Evolutionary conservation across 179 eudicot species (phyloP).

Genomic region (Gypsophila paniculata): DNA sequence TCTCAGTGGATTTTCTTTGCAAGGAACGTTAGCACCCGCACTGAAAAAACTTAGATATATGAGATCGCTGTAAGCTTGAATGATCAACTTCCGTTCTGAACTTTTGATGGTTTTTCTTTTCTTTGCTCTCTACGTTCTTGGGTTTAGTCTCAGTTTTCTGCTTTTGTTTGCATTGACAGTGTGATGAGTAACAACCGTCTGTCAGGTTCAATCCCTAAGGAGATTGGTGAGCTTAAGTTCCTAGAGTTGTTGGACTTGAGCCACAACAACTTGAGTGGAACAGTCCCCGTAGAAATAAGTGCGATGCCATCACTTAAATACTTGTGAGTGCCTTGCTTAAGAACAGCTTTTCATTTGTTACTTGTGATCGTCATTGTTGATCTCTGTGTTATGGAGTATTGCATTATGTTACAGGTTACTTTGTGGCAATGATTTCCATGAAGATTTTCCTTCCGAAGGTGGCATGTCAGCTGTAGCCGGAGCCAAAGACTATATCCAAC

Average conservation of each 20-base stretch:
- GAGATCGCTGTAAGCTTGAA: constrained; percentile 38
- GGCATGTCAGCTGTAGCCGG: constrained; percentile 12
- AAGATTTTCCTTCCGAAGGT: constrained; percentile 13
- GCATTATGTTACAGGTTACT: constrained; percentile 28
- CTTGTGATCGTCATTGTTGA: neutral
- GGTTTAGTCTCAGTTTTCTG: constrained; percentile 21
- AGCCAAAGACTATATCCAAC: neutral
- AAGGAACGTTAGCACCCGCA: constrained; percentile 38
- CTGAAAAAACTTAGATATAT: constrained; percentile 41
- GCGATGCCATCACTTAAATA: constrained; percentile 42
- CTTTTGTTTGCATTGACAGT: constrained; percentile 36
- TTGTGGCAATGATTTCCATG: constrained; percentile 30
- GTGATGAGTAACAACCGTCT: constrained; percentile 40
- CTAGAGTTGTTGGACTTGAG: constrained; percentile 44
- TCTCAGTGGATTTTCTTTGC: constrained; percentile 39
- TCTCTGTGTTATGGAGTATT: neutral
- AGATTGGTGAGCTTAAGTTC: constrained; percentile 40
- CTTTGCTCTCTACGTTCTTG: neutral
- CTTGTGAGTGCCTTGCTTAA: constrained; percentile 36
- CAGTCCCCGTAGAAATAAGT: constrained; percentile 38
- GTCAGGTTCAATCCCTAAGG: constrained; percentile 49
- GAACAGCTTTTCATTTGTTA: neutral
- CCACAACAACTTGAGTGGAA: constrained; percentile 41
- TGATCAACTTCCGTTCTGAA: neutral
- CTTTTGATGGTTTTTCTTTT: neutral